A percentile compares a stretch with the other conserved stretches of the same genome.
These are phyloP conservation scores for Alliaria petiolata DNA, from an alignment of 345 rosid species.

Conservation along the genomic window DNA sequence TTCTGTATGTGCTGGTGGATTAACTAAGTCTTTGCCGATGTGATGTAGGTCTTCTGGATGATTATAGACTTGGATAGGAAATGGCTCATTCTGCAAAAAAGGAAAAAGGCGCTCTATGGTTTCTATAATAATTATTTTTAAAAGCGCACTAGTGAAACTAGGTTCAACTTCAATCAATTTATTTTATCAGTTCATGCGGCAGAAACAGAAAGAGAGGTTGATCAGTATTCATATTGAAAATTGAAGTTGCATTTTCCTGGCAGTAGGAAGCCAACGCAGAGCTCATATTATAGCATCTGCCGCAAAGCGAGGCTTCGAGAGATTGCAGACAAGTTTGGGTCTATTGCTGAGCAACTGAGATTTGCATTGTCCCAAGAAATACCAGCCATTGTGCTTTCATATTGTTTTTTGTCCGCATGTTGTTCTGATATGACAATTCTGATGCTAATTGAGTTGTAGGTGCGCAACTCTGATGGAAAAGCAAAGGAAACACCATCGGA, in stretches of 20 bases:
- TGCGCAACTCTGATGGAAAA: too few species aligned
- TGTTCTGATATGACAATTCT: slow-evolving; percentile 12
- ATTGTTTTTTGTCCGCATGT: slow-evolving; percentile 2
- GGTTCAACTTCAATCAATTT: slow-evolving; percentile 70
- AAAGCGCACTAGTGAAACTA: slow-evolving; percentile 86
- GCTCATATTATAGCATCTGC: slow-evolving; percentile 70
- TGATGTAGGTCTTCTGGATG: slow-evolving; percentile 75
- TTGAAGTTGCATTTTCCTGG: slow-evolving; percentile 95
- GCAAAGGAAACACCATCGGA: slow-evolving; percentile 94
- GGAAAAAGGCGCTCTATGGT: slow-evolving; percentile 72
- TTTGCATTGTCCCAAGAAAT: slow-evolving; percentile 50
- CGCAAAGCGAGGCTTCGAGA: slow-evolving; percentile 91
- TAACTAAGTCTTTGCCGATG: too few species aligned
- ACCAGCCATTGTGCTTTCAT: slow-evolving; percentile 48
- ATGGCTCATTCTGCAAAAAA: slow-evolving; percentile 89
- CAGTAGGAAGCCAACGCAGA: slow-evolving; percentile 89
- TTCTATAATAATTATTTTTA: slow-evolving; percentile 78
- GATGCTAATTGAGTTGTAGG: slow-evolving; percentile 27
- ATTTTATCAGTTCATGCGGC: slow-evolving; percentile 77
- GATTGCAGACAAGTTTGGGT: slow-evolving; percentile 84
- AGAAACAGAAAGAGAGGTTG: slow-evolving; percentile 86
- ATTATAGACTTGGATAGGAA: slow-evolving; percentile 80
- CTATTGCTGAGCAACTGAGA: slow-evolving; percentile 87
- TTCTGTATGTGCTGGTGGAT: too few species aligned
- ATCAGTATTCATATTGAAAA: slow-evolving; percentile 87